phyloP scores from a whole-genome alignment of 768 basidiomycete genomes.

The Boletus rubroflammeus region DNA sequence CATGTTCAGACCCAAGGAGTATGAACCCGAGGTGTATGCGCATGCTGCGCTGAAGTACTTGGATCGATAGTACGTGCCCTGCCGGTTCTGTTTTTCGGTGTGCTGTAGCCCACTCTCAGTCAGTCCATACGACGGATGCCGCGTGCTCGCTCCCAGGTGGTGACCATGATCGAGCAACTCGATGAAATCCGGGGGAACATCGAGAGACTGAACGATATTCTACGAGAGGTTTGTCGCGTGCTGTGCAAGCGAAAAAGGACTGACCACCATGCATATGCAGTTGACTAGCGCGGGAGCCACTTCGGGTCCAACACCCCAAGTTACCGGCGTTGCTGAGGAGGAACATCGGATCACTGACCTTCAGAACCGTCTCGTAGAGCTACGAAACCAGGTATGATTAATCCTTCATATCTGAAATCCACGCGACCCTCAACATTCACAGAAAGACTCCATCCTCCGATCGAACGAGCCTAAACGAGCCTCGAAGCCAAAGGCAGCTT shows the following conservation, averaged over 20 bases:
- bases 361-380: slow-evolving; percentile 40
- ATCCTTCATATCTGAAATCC: neutral
- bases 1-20: slow-evolving; percentile 35
- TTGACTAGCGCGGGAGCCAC: slow-evolving; percentile 15
- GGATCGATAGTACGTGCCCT: slow-evolving; percentile 63
- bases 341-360: slow-evolving; percentile 41
- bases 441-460: slow-evolving; percentile 30
- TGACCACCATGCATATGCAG: slow-evolving; percentile 4
- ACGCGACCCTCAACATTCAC: neutral
- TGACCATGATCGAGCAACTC: slow-evolving; percentile 38
- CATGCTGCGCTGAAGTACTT: slow-evolving; percentile 74
- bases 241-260: slow-evolving; percentile 2
- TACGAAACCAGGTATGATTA: slow-evolving; percentile 37
- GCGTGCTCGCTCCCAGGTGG: slow-evolving; percentile 41
- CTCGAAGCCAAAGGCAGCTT: slow-evolving; percentile 7
- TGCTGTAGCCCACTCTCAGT: slow-evolving; percentile 35
- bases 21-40: slow-evolving; percentile 73
- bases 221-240: slow-evolving; percentile 38
- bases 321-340: slow-evolving; percentile 35
- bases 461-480: slow-evolving; percentile 16
- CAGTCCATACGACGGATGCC: slow-evolving; percentile 49
- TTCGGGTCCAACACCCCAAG: slow-evolving; percentile 22
- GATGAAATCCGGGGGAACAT: slow-evolving; percentile 37
- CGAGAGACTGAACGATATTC: slow-evolving; percentile 30
- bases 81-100: neutral